These are phyloP conservation scores for Debaryomyces tyrocola DNA, from an alignment of 805 yeast species.

Conservation along the genomic window DNA sequence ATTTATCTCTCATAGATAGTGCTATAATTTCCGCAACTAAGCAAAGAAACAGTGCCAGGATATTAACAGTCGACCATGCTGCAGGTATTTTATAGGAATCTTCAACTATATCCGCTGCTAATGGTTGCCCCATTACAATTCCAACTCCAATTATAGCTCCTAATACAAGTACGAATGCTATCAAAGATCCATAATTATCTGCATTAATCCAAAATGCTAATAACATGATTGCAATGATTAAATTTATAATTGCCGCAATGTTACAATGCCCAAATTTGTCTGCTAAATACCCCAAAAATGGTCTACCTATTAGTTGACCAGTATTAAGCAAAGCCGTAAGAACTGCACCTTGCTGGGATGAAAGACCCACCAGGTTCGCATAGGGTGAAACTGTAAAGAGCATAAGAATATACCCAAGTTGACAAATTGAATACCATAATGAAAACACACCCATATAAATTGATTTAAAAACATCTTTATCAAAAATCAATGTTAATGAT, in stretches of 20 bases:
- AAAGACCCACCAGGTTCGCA: conserved; percentile 44
- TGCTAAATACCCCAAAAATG: conserved; percentile 47
- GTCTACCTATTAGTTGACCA: conserved; percentile 50
- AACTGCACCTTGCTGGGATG: conserved; percentile 28
- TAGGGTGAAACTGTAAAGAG: conserved; percentile 40
- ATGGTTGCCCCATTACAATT: conserved; percentile 21
- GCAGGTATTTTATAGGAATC: conserved; percentile 28
- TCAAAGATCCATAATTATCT: conserved; percentile 26
- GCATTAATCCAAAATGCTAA: conserved; percentile 43
- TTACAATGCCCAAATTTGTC: conserved; percentile 50
- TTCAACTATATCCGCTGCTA: conserved; percentile 23
- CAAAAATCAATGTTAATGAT: conserved; percentile 28
- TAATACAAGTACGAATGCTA: conserved; percentile 27
- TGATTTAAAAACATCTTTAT: conserved; percentile 23
- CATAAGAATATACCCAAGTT: conserved; percentile 37
- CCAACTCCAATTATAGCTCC: conserved; percentile 35
- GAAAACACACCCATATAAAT: conserved; percentile 22
- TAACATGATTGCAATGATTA: conserved; percentile 22
- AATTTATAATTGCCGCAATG: conserved; percentile 18
- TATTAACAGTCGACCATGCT: conserved; percentile 41
- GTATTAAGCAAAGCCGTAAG: conserved; percentile 40
- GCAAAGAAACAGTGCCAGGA: conserved; percentile 29
- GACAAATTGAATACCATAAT: conserved; percentile 36
- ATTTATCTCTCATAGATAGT: conserved; percentile 38
- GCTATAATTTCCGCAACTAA: conserved; percentile 57